A percentile compares a stretch with the other conserved stretches of the same genome.
phyloP scores from a whole-genome alignment of 768 basidiomycete genomes.

The Boletus subparvulus region DNA sequence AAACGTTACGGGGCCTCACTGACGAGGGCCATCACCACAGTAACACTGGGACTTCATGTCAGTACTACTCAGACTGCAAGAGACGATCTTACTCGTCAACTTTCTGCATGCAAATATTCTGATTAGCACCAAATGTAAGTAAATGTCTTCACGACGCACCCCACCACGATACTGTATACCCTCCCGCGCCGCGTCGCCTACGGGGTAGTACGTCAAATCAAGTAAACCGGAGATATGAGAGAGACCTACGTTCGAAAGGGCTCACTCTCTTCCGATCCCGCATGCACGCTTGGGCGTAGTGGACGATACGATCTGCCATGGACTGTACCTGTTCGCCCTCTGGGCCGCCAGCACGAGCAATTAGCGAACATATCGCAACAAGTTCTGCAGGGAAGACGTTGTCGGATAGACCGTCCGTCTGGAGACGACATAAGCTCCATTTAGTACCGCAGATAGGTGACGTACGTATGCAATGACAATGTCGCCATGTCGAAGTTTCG shows the following conservation, averaged over 20 bases:
- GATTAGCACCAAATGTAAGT: slow-evolving; percentile 6
- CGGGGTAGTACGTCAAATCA: slow-evolving; percentile 4
- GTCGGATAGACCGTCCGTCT: slow-evolving; percentile 59
- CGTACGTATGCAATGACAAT: slow-evolving; percentile 50
- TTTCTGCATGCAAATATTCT: slow-evolving; percentile 50
- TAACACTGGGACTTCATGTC: slow-evolving; percentile 49
- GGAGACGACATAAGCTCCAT: slow-evolving; percentile 6
- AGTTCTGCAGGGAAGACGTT: slow-evolving; percentile 69
- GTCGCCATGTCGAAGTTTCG: slow-evolving; percentile 52
- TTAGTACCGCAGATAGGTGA: not conserved
- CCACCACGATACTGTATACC: slow-evolving; percentile 69
- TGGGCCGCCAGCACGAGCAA: slow-evolving; percentile 51
- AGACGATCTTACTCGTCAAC: slow-evolving; percentile 64
- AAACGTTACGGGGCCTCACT: slow-evolving; percentile 52
- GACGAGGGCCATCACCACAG: slow-evolving; percentile 66
- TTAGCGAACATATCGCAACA: slow-evolving; percentile 64
- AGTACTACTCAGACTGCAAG: slow-evolving; percentile 6
- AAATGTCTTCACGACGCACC: slow-evolving; percentile 46
- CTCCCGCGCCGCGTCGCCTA: slow-evolving; percentile 64
- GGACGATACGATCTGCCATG: slow-evolving; percentile 71
- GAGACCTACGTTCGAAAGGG: slow-evolving; percentile 68
- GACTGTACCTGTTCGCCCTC: slow-evolving; percentile 65
- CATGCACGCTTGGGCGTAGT: slow-evolving; percentile 73
- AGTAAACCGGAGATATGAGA: not conserved
- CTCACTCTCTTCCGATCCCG: slow-evolving; percentile 58